A percentile compares a stretch with the other conserved stretches of the same genome.
Conservation (phyloP, 306 rosid genomes). For the Glycyrrhiza uralensis region DNA sequence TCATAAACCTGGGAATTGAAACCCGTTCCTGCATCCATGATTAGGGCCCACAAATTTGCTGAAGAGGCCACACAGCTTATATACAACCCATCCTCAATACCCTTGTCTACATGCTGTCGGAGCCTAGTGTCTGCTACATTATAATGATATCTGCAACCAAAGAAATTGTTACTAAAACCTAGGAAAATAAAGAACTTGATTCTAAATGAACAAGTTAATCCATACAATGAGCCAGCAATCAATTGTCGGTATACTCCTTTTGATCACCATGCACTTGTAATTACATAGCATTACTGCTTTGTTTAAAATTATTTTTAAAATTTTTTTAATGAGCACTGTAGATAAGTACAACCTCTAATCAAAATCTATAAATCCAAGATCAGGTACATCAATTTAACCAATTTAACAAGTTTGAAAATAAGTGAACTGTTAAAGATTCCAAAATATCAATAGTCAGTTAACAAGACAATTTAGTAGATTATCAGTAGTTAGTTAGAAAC, state of each 20-base stretch:
- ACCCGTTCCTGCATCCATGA: constrained; percentile 95
- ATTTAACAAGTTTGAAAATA: neutral
- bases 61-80: constrained; percentile 88
- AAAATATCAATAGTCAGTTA: neutral
- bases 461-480: neutral
- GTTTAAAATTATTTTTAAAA: constrained; percentile 1
- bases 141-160: constrained; percentile 74
- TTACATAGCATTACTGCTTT: neutral
- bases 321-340: neutral
- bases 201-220: constrained; percentile 13
- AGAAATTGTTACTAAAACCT: constrained; percentile 22
- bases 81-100: constrained; percentile 85
- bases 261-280: neutral
- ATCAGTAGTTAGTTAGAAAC: neutral
- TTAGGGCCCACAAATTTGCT: constrained; percentile 78
- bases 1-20: constrained; percentile 87
- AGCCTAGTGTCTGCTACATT: constrained; percentile 87
- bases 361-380: constrained; percentile 1
- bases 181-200: constrained; percentile 18
- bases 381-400: constrained; percentile 2
- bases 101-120: constrained; percentile 87
- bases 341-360: neutral
- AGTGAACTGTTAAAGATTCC: neutral
- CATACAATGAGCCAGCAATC: constrained; percentile 9
- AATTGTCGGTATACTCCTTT: neutral